Evolutionary conservation across 495 filamentous ascomycete genomes (phyloP).

Genomic region (Trichocladium antarcticum): DNA sequence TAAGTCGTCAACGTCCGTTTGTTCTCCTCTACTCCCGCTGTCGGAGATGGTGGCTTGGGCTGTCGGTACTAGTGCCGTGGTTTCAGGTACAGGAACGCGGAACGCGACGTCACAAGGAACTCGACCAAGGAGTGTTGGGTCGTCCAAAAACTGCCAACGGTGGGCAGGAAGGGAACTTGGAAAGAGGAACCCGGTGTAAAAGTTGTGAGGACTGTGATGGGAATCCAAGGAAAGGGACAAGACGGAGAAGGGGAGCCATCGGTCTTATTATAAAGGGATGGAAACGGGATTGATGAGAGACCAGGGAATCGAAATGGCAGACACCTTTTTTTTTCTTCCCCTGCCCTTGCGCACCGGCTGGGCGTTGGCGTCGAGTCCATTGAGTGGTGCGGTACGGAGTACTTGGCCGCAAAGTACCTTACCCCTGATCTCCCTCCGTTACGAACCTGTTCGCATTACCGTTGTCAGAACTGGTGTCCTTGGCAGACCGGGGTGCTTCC

Average conservation of each 20-base stretch:
- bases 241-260: conserved; percentile 20
- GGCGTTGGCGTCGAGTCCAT: conserved; percentile 19
- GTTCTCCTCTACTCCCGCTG: not conserved
- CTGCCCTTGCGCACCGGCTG: conserved; percentile 14
- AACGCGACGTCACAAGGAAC: conserved; percentile 1
- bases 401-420: conserved; percentile 19
- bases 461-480: conserved; percentile 12
- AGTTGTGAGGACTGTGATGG: conserved; percentile 19
- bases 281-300: conserved; percentile 18
- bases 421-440: conserved; percentile 19
- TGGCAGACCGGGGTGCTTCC: conserved; percentile 14
- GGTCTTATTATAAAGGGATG: conserved; percentile 26
- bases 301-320: conserved; percentile 21
- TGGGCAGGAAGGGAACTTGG: not conserved
- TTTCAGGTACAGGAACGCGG: conserved; percentile 10
- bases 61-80: conserved; percentile 8
- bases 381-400: conserved; percentile 18
- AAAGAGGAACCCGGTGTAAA: conserved; percentile 9
- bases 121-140: not conserved
- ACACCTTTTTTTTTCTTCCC: conserved; percentile 14
- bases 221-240: conserved; percentile 19
- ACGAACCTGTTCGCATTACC: conserved; percentile 8
- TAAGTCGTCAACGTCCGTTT: not conserved
- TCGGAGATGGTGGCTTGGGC: not conserved
- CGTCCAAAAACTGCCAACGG: conserved; percentile 1